Conservation (phyloP, 2,329 filamentous ascomycete species). For the Botryotinia convoluta region DNA sequence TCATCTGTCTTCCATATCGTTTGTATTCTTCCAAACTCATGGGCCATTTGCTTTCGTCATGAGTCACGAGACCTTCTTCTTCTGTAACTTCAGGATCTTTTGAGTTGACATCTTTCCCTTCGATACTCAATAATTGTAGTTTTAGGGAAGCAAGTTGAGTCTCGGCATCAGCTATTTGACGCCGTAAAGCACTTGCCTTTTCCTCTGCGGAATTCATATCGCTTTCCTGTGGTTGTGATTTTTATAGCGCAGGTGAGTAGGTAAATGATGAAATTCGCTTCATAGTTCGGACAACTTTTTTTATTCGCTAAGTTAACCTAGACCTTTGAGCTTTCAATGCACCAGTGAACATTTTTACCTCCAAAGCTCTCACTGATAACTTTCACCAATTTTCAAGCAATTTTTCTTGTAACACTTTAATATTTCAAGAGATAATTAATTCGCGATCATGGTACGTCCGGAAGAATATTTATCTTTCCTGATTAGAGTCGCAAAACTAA, state of each 20-base stretch:
- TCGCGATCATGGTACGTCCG: constrained; percentile 24
- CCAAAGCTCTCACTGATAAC: not conserved
- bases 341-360: constrained; percentile 5
- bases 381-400: not conserved
- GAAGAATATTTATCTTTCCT: not conserved
- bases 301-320: constrained; percentile 11
- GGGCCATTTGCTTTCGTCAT: constrained; percentile 56
- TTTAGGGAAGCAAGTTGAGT: constrained; percentile 47
- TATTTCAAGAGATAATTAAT: not conserved
- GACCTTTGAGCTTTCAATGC: not conserved
- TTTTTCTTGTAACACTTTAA: not conserved
- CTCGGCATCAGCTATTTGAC: constrained; percentile 50
- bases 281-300: constrained; percentile 9
- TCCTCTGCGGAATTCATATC: constrained; percentile 41
- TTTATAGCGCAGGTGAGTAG: not conserved
- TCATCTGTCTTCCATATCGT: constrained; percentile 87
- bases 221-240: not conserved
- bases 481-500: constrained; percentile 25
- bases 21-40: constrained; percentile 72
- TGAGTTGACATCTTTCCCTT: constrained; percentile 13
- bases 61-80: constrained; percentile 23
- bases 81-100: not conserved
- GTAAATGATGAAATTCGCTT: constrained; percentile 4
- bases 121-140: constrained; percentile 43
- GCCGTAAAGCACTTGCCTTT: constrained; percentile 42